Base-by-base conservation (phyloP, 352 stramenopile genomes). In the Phytophthora constricta region DNA sequence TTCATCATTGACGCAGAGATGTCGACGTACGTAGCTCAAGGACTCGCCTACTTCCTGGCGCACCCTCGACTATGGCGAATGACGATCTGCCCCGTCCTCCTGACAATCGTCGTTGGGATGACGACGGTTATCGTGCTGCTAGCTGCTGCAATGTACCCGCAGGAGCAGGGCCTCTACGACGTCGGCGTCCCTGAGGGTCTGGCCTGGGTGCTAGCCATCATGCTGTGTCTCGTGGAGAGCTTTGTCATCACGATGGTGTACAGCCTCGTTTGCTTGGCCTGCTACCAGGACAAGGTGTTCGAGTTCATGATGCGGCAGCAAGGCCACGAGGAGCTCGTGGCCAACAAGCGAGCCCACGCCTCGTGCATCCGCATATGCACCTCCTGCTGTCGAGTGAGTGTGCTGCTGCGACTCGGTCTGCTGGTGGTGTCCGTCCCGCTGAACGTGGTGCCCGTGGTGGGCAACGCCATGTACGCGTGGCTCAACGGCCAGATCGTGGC, bases 191-290 rank as follows among this genome's bases (percentile, higher is more conserved):
- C 80, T 0, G 47, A 73, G 33, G 68, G 42, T 23, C 54, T 86
- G 42, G 71, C 78, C 7, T 89, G 80, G 79, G 50, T 84, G 25
- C 60, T 89, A 10, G 62, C 78, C n/a, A 48, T 89, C 37, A 70
- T 89, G 61, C 50, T 86, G 54, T 81, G 84, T 49, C 49, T 89
- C 26, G 64, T 85, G 28, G 77, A 87, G 60, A 80, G 80, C 68
- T 89, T 86, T 62, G 62, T 87, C 34, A 51, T 82, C 53, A 72
- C 77, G 34, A 68, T 89, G 63, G 70, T 87, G 37, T 87, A 83
- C 69, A 80, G 70, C 37, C 70, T 85, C 28, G 62, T 81, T 26
- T 72, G 79, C 31, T 52, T 81, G 54, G 70, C 75, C 13, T 86
- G 74, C 64, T 86, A 83, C 58, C 66, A 78, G 45, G 76, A 87